Evolutionary conservation across 345 rosid genomes (phyloP).

Genomic region (Isatis tinctoria): DNA sequence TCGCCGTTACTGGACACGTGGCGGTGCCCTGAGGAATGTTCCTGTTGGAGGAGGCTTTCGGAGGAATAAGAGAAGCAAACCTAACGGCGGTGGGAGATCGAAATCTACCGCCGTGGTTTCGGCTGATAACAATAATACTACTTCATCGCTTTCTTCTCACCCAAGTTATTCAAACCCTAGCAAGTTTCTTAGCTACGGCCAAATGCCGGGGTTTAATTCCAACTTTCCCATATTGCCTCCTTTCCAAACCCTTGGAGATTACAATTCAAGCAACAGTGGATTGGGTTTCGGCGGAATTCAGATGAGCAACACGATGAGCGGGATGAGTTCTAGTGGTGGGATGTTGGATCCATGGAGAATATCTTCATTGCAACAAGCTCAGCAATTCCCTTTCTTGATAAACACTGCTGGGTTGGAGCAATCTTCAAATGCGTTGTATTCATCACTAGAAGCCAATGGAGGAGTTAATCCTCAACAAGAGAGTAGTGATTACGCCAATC

Average conservation of each 20-base stretch:
- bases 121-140: slow-evolving; percentile 11
- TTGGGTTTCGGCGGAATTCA: slow-evolving; percentile 24
- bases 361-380: slow-evolving; percentile 28
- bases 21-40: slow-evolving; percentile 72
- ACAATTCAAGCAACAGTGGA: slow-evolving; percentile 27
- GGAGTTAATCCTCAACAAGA: slow-evolving; percentile 15
- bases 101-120: slow-evolving; percentile 26
- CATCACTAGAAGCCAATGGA: slow-evolving; percentile 19
- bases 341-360: slow-evolving; percentile 31
- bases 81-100: slow-evolving; percentile 21
- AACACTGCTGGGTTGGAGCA: slow-evolving; percentile 19
- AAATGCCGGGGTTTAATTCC: slow-evolving; percentile 15
- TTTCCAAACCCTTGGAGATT: slow-evolving; percentile 27
- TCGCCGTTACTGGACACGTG: slow-evolving; percentile 85
- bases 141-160: slow-evolving; percentile 20
- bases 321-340: slow-evolving; percentile 16
- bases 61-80: slow-evolving; percentile 67
- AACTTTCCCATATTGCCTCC: slow-evolving; percentile 14
- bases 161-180: slow-evolving; percentile 37
- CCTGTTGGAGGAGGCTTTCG: slow-evolving; percentile 89
- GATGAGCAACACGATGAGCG: slow-evolving; percentile 11
- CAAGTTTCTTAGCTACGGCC: slow-evolving; percentile 24
- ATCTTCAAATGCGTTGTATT: slow-evolving; percentile 19
- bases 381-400: slow-evolving; percentile 30
- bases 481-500: slow-evolving; percentile 6